These are phyloP conservation scores for Apiospora sp. DNA, from an alignment of 2,329 filamentous ascomycete species.

Conservation along the genomic window DNA sequence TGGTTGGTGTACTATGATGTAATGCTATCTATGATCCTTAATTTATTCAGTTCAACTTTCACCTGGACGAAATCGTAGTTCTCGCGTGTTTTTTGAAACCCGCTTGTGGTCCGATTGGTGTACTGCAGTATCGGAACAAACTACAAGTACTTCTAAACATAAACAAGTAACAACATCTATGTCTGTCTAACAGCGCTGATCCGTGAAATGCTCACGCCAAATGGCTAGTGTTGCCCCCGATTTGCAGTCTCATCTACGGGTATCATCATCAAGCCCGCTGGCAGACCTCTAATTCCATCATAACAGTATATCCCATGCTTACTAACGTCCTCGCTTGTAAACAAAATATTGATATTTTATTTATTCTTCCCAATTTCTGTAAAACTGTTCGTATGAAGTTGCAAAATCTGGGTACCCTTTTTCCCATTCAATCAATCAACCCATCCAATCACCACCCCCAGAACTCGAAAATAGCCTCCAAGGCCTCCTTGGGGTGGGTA, in stretches of 20 bases:
- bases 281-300: neutral
- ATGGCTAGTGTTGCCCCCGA: neutral
- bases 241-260: neutral
- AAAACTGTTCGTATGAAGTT: neutral
- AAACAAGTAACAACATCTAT: neutral
- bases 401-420: neutral
- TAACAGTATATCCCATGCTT: neutral
- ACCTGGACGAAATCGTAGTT: neutral
- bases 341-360: neutral
- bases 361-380: neutral
- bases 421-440: neutral
- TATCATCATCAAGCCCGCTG: neutral
- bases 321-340: neutral
- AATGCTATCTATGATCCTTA: constrained; percentile 6
- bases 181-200: neutral
- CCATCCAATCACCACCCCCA: constrained; percentile 44
- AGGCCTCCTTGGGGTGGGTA: constrained; percentile 55
- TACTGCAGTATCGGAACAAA: neutral
- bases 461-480: constrained; percentile 56
- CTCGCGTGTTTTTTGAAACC: too few relatives aligned
- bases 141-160: neutral
- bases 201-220: neutral
- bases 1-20: constrained; percentile 2
- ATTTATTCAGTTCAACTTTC: neutral
- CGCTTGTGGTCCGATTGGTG: neutral